Evolutionary conservation across 331 rosid species (phyloP), one percentile per base, ranked within the genome.

Genomic region (Quercus phellos): DNA sequence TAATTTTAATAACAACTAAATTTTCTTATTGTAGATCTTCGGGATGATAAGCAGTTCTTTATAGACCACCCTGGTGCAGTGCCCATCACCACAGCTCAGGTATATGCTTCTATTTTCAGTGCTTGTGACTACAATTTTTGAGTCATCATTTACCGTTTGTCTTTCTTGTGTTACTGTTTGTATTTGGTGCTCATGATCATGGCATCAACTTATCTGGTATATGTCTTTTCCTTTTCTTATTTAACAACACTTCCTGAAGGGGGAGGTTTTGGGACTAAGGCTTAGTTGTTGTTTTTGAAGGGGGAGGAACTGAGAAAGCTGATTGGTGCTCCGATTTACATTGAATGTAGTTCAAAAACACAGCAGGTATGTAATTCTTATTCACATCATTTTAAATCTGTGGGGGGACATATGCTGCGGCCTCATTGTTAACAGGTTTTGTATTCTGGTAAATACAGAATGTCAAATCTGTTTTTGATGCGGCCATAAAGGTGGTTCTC

Each of bases 311-410:
- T 94, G 43, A 88, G 89, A 74, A 92, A 92, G 84, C 89, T 90
- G 51, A 94, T 94, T 6, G 96, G 97, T 8, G 94, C 97, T 66
- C 97, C 91, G 1, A 86, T 85, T 82, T 94, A 90, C 87, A 88
- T 90, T 26, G 99, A 94, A 77, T 94, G 99, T 66, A 94, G 99
- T 85, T 94, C 99, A 43, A 94, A 94, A 89, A 92, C 99, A 30
- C 97, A 94, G 81, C 93, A 90, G 94, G 99, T 92, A 83, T 59
- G 73, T 72, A 79, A 72, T 80, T 71, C 74, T 72, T 76, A 32
- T 55, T 69, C 71, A 26, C 73, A 69, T 56, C 51, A 18, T 64
- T 72, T 51, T 16, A 84, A 78, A 6, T 46, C 70, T 54, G 4
- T 53, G 16, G 53, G 67, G 60, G 56, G 54, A 76, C 55, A 12